Evolutionary conservation across 192 early-diverging fungal species (phyloP), one percentile per base, ranked within the genome.

Genomic region (Linnemannia schmuckeri): DNA sequence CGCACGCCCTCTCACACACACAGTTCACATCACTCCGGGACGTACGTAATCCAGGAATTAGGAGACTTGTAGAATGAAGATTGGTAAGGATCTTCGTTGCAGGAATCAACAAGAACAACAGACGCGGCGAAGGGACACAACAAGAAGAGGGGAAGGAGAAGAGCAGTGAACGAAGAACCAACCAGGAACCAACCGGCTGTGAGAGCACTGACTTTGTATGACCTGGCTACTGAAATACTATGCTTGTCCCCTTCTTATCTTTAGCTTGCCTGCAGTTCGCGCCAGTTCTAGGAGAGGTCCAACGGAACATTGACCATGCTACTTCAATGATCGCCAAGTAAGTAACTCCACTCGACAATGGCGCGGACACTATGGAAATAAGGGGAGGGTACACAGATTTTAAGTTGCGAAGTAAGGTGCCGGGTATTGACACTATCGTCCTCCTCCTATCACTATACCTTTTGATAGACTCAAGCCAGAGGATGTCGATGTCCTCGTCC

Each of bases 401-500:
- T 44, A 44, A 17, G 27, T 35, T 10, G 61, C 30, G 30, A 71
- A 78, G 44, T 46, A 46, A 13, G 44, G 4, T 1, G 24, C 20
- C 15, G n/a, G 6, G 33, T 69, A 12, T 9, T 77, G n/a, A 46
- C 47, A 77, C 15, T 5, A 20, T 27, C 24, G n/a, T 10, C 5
- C 18, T 42, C 17, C 30, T 46, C 42, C 17, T 40, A n/a, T 17
- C 22, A 4, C 37, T 15, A 33, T 33, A 22, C 30, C n/a, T 8
- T 61, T 40, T 70, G n/a, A 57, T 83, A 93, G 93, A 52, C 89
- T 87, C 77, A 69, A 85, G 22, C 85, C 90, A 15, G 90, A 89
- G 7, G 90, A 92, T 47, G 91, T 96, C 2, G 94, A 96, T 82
- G 78, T 96, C 22, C 78, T 97, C 22, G 86, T 97, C 4, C 85